Evolutionary conservation across 495 filamentous ascomycete species (phyloP).

Genomic region (Podospora australis): DNA sequence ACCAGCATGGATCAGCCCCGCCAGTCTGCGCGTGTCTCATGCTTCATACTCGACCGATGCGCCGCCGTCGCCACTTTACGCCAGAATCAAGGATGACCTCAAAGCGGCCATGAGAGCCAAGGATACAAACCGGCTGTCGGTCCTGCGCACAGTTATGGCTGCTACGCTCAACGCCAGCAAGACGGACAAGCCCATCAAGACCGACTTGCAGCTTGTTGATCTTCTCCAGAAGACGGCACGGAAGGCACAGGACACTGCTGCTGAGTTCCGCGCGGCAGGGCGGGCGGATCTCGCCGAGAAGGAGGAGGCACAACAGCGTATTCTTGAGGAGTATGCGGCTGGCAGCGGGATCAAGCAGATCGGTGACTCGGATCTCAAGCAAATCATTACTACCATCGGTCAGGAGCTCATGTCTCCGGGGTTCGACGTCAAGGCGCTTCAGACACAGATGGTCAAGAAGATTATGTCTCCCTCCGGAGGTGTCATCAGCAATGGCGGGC

Average conservation of each 20-base stretch:
- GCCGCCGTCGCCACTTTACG: slow-evolving; percentile 32
- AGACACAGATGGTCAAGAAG: neutral
- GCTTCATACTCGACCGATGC: slow-evolving; percentile 34
- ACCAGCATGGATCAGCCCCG: slow-evolving; percentile 1
- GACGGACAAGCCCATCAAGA: slow-evolving; percentile 45
- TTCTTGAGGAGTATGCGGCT: slow-evolving; percentile 44
- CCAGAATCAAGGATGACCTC: slow-evolving; percentile 48
- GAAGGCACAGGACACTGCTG: slow-evolving; percentile 34
- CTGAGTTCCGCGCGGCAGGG: slow-evolving; percentile 43
- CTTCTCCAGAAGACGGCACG: slow-evolving; percentile 43
- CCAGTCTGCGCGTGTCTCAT: slow-evolving; percentile 7
- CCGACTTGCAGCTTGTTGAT: slow-evolving; percentile 49
- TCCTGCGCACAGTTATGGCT: slow-evolving; percentile 48
- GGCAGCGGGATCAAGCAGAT: slow-evolving; percentile 38
- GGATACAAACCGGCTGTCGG: slow-evolving; percentile 46
- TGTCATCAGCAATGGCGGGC: slow-evolving; percentile 25
- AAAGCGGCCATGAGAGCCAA: slow-evolving; percentile 56
- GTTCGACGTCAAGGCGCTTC: slow-evolving; percentile 9
- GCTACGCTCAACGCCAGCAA: slow-evolving; percentile 52
- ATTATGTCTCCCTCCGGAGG: too few relatives aligned
- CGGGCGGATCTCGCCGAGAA: slow-evolving; percentile 50
- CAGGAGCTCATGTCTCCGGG: slow-evolving; percentile 26
- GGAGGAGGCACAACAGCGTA: slow-evolving; percentile 41
- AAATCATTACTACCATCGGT: slow-evolving; percentile 31
- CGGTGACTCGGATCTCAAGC: slow-evolving; percentile 33